phyloP scores from a whole-genome alignment of 257 asterid species.

The Pogostemon cablin region DNA sequence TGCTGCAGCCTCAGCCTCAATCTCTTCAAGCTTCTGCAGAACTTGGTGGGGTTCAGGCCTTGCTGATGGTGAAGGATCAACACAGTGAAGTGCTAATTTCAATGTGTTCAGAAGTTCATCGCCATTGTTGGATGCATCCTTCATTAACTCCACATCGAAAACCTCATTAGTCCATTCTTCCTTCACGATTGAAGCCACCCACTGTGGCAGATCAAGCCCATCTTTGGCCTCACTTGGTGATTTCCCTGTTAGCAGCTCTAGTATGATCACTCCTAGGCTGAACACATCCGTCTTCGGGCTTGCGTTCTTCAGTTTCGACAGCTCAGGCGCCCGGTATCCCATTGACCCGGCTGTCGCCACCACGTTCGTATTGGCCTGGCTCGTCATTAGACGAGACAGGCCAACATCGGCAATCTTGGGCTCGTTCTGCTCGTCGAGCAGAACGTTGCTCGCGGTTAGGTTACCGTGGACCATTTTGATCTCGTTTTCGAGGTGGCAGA shows the following conservation, averaged over 20 bases:
- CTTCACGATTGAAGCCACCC: conserved; percentile 91
- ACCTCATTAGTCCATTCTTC: conserved; percentile 96
- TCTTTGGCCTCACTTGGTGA: conserved; percentile 87
- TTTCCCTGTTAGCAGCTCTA: conserved; percentile 89
- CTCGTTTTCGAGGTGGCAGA: conserved; percentile 62
- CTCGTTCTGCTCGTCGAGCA: conserved; percentile 62
- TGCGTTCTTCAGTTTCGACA: conserved; percentile 67
- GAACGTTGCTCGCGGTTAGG: conserved; percentile 62
- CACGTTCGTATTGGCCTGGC: conserved; percentile 43
- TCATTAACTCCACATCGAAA: conserved; percentile 82
- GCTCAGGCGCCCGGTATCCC: conserved; percentile 91
- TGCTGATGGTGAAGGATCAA: conserved; percentile 79
- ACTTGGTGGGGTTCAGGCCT: conserved; percentile 81
- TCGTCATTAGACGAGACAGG: conserved; percentile 50
- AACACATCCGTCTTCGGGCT: conserved; percentile 69
- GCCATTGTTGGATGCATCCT: conserved; percentile 59
- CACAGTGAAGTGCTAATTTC: conserved; percentile 87
- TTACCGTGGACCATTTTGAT: conserved; percentile 52
- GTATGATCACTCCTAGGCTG: conserved; percentile 83
- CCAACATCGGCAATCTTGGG: conserved; percentile 72
- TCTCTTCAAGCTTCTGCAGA: conserved; percentile 72
- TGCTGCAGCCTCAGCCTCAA: conserved; percentile 49
- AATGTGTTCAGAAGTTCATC: conserved; percentile 78
- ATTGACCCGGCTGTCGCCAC: conserved; percentile 57
- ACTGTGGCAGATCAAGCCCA: conserved; percentile 81